Evolutionary conservation across 116 monocot genomes (phyloP), one percentile per base, ranked within the genome.

Genomic region (Iris pallida): DNA sequence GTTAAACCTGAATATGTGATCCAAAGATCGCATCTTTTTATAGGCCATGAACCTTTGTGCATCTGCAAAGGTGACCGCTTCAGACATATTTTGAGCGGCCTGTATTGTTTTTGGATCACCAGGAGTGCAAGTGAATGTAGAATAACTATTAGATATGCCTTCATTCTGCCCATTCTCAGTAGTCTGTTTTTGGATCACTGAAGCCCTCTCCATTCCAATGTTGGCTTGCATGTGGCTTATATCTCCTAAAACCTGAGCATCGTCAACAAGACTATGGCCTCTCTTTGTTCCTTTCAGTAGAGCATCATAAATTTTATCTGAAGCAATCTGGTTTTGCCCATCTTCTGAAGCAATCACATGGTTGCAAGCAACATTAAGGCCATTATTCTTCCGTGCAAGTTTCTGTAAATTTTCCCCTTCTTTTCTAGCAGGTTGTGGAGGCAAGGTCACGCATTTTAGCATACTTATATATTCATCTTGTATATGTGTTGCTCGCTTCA

Each of bases 181-280:
- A 64, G 63, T 85, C 61, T 57, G 84, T 64, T 73, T 93, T n/a
- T n/a, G n/a, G n/a, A n/a, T 57, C 46, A 43, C 6, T 20, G 46
- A 63, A 6, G 19, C 5, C 61, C 8, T 7, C 20, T 45, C 53
- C n/a, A 58, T 51, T 44, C 18, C 43, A 59, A 40, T 47, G 46
- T 45, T n/a, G n/a, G 67, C 2, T 1, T 66, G 44, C 5, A 30
- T 66, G 30, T 70, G 7, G 40, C 66, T 49, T 55, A 41, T 30
- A 14, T 63, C 13, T 42, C 9, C 7, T 45, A 8, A 11, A 54
- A 45, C 54, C 9, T 46, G 60, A 69, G 64, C 19, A 64, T 68
- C 68, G 59, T 68, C 44, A 9, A 66, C 59, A 68, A 55, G 16
- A 59, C 51, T 79, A 40, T 57, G 18, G 6, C 72, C 49, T 80